phyloP scores from a whole-genome alignment of 2,329 filamentous ascomycete genomes.

The Ascochyta clinopodiicola region DNA sequence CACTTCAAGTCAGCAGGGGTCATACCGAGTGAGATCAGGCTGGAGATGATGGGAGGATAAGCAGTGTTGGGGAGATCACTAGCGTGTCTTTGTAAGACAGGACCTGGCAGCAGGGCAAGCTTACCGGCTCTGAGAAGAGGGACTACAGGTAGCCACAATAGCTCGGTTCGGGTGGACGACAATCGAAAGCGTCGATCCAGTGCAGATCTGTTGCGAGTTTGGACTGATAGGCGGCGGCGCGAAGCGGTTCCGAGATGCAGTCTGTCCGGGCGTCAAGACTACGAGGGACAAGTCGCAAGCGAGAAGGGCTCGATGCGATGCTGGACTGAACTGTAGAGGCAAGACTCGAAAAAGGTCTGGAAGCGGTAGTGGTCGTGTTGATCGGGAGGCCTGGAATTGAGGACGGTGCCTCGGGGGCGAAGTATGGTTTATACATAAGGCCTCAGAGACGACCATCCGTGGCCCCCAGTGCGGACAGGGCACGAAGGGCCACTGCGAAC shows the following conservation, averaged over 20 bases:
- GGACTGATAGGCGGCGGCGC: conserved; percentile 33
- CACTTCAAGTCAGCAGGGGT: conserved; percentile 35
- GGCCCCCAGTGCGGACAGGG: conserved; percentile 41
- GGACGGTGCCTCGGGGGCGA: conserved; percentile 41
- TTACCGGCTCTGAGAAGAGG: conserved; percentile 39
- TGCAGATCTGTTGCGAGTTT: conserved; percentile 36
- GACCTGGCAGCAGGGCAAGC: conserved; percentile 40
- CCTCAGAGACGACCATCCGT: conserved; percentile 29
- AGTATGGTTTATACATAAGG: conserved; percentile 47
- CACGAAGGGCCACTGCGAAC: conserved; percentile 40
- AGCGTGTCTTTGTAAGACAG: conserved; percentile 17
- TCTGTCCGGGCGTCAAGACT: conserved; percentile 37
- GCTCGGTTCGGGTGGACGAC: conserved; percentile 5
- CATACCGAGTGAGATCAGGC: conserved; percentile 25
- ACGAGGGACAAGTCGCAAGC: conserved; percentile 32
- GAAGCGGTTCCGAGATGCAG: conserved; percentile 27
- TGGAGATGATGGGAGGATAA: conserved; percentile 15
- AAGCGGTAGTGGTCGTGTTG: conserved; percentile 34
- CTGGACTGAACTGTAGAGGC: conserved; percentile 10
- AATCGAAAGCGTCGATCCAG: conserved; percentile 5
- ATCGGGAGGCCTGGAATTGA: conserved; percentile 44
- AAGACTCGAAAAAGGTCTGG: conserved; percentile 25
- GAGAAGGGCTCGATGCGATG: conserved; percentile 13
- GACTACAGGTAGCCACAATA: conserved; percentile 15
- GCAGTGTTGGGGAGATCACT: conserved; percentile 11